Evolutionary conservation across 1,139 yeast species (phyloP).

Genomic region (Groenewaldozyma auringiensis): DNA sequence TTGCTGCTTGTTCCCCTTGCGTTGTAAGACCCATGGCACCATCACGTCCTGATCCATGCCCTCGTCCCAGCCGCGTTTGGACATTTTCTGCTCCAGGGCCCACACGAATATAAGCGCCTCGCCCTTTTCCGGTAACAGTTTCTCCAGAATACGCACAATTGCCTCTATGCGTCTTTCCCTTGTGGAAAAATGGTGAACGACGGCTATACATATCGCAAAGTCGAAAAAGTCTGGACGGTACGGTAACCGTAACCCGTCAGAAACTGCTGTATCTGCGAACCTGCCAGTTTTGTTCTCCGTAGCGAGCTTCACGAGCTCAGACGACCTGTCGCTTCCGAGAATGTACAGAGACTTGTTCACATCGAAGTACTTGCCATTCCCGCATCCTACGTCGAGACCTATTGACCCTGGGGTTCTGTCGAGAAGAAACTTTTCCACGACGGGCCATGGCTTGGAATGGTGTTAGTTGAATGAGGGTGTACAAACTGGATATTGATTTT

Average conservation of each 20-base stretch:
- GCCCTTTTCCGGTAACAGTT: conserved; percentile 48
- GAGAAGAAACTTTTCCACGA: conserved; percentile 64
- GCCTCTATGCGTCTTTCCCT: conserved; percentile 70
- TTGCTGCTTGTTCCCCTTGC: conserved; percentile 16
- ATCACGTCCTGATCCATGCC: conserved; percentile 90
- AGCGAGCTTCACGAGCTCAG: conserved; percentile 71
- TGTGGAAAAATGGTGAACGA: conserved; percentile 91
- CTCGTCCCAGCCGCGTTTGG: conserved; percentile 79
- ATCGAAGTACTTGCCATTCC: conserved; percentile 84
- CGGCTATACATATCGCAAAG: conserved; percentile 93
- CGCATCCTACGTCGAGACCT: conserved; percentile 74
- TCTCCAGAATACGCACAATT: conserved; percentile 55
- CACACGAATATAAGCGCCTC: conserved; percentile 80
- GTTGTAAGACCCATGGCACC: conserved; percentile 87
- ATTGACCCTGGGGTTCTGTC: conserved; percentile 37
- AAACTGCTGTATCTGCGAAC: conserved; percentile 47
- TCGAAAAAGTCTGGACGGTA: conserved; percentile 57
- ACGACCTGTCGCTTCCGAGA: conserved; percentile 79
- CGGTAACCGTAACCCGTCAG: conserved; percentile 72
- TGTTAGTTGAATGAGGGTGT: not conserved
- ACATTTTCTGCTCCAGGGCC: conserved; percentile 88
- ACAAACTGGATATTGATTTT: not conserved
- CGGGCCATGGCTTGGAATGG: conserved; percentile 72
- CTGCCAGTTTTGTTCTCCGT: conserved; percentile 31
- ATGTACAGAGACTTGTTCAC: conserved; percentile 61